A percentile compares a stretch with the other conserved stretches of the same genome.
Conservation (phyloP, 2,329 filamentous ascomycete species). For the Stachybotrys elegans region DNA sequence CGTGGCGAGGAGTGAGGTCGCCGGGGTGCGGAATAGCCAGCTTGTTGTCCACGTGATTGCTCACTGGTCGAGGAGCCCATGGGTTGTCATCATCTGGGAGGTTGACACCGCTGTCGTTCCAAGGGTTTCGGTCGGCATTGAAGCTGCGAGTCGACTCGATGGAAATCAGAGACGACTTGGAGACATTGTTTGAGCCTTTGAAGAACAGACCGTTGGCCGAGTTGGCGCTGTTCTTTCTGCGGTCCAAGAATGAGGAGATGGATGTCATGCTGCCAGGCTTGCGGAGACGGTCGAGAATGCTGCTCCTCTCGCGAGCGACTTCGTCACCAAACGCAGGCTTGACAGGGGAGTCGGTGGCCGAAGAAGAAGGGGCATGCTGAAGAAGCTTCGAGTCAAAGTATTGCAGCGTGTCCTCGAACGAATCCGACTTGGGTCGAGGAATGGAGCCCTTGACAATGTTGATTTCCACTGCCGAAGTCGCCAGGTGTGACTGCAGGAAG, state of each 20-base stretch:
- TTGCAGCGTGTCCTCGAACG: conserved; percentile 92
- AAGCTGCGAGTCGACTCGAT: conserved; percentile 92
- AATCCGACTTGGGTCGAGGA: conserved; percentile 96
- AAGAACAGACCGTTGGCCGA: conserved; percentile 80
- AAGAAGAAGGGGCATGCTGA: conserved; percentile 79
- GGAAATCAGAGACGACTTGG: conserved; percentile 91
- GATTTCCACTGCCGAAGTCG: conserved; percentile 82
- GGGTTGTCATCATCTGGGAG: conserved; percentile 80
- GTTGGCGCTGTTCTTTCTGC: conserved; percentile 89
- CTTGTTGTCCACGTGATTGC: conserved; percentile 61
- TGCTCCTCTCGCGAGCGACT: conserved; percentile 70
- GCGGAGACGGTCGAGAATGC: conserved; percentile 86
- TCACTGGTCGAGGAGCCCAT: conserved; percentile 58
- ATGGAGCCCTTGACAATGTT: conserved; percentile 90
- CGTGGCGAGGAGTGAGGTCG: conserved; percentile 79
- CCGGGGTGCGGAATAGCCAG: conserved; percentile 64
- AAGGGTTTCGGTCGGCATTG: conserved; percentile 88
- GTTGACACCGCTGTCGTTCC: conserved; percentile 97
- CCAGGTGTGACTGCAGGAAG: conserved; percentile 80
- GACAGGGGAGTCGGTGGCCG: conserved; percentile 82
- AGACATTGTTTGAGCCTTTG: conserved; percentile 86
- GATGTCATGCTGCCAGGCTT: conserved; percentile 94
- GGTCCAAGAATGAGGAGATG: conserved; percentile 91
- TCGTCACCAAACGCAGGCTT: conserved; percentile 80
- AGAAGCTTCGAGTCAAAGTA: conserved; percentile 97